Evolutionary conservation across 345 rosid species (phyloP), one percentile per base, ranked within the genome.

Genomic region (Syzygium oleosum): DNA sequence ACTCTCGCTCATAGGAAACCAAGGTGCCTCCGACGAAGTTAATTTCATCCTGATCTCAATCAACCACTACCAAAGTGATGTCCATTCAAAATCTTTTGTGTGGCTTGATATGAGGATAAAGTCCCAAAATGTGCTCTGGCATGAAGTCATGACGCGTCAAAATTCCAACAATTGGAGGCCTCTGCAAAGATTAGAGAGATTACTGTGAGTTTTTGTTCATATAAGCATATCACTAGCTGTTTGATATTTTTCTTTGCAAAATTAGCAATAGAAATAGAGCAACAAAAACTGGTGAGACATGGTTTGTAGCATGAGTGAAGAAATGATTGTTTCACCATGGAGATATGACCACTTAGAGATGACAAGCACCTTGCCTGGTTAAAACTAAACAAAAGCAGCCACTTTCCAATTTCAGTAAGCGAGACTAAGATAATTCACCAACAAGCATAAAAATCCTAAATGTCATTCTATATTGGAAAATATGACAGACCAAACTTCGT

Each of bases 91-190:
- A 19, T 73, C 49, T 73, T 19, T 38, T 73, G 83, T 73, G 83
- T 34, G 87, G 87, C 84, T 89, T 91, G 87, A 93, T 53, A 83
- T 87, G 91, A 27, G 95, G 94, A 87, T 93, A 90, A 10, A 92
- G 90, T 89, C 94, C 94, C 86, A 90, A 78, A n/a, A 94, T 79
- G 84, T 93, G 96, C 88, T 94, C 94, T 2, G 95, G 93, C 91
- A 93, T 89, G 90, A 94, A 93, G 77, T 94, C 96, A 21, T 94
- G 96, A 88, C 96, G 89, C 1, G 96, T 94, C 84, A 94, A 88
- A 53, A 93, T 94, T 68, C 95, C 96, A 12, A 93, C 95, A 29
- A 94, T 89, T 0, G 96, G 95, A 85, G 93, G 95, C 90, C 94
- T 90, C 95, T 94, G 96, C 91, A 91, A 55, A 27, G 63, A 52